Base-by-base conservation (phyloP, 2,329 filamentous ascomycete species). In the Diaporthe velutina region DNA sequence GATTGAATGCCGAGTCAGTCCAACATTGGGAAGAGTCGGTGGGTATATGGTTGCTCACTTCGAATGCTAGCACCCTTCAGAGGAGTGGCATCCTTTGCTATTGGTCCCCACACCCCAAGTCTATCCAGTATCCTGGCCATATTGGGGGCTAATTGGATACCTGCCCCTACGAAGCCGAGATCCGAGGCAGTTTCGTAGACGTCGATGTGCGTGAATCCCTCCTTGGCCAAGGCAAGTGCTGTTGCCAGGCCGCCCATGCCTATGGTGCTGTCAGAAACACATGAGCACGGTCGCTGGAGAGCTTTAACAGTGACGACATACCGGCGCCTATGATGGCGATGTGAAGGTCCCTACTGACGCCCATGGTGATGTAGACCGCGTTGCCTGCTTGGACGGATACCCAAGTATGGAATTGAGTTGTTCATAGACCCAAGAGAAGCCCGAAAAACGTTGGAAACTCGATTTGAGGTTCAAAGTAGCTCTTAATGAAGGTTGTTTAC, bases 91-190 rank as follows among this genome's bases (percentile, higher is more conserved):
- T 74, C 74, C 17, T 70, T 67, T 28, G 74, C 74, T 25, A 76
- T 76, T 2, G 74, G 74, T 5, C 61, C 55, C 74, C 74, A 76
- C 5, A 76, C 74, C 1, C 74, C 74, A 15, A 76, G 74, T 13
- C 74, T 61, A 45, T 95, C 92, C 15, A 97, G 87, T 12, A 97
- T 93, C 3, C 93, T 90, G 4, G 92, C 92, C 89, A 96, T 93
- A 78, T 97, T 97, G 0, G 94, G 94, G 0, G 94, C 93, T 74
- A 96, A 87, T 82, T 97, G 95, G 77, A 97, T 96, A 8, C 95
- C 95, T 1, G 95, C 95, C 28, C 95, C 95, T 1, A 96, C 94
- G 79, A 96, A 96, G 9, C 94, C 94, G 4, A 96, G 88, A 77
- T 91, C 90, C 5, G 92, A 90, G 0, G 94, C 94, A 42, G 88